Conservation (phyloP, 2,329 filamentous ascomycete species). For the Neofusicoccum ribis region DNA sequence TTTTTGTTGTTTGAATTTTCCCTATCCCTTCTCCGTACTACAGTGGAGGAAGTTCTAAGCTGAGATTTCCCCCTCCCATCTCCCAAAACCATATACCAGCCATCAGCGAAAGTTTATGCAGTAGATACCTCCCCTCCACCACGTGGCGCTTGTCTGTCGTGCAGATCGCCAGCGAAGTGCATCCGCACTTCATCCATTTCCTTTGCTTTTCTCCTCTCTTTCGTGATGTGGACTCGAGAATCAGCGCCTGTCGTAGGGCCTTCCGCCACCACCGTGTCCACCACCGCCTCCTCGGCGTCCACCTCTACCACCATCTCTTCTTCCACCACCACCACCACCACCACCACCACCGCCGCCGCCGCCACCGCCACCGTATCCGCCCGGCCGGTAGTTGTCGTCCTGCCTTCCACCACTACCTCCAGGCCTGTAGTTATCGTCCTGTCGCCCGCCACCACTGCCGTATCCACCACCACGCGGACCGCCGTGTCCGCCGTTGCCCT, state of each 20-base stretch:
- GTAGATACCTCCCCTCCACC: too few species aligned
- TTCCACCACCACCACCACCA: slow-evolving; percentile 28
- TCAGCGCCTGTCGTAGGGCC: slow-evolving; percentile 20
- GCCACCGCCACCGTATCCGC: slow-evolving; percentile 25
- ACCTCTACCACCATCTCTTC: slow-evolving; percentile 13
- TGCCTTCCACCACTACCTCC: slow-evolving; percentile 11
- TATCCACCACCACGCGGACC: not conserved
- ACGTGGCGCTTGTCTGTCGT: too few species aligned
- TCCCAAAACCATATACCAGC: too few species aligned
- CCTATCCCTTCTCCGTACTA: not conserved
- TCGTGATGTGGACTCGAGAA: too few species aligned
- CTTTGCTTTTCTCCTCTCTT: too few species aligned
- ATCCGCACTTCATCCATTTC: too few species aligned
- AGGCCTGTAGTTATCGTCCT: slow-evolving; percentile 25
- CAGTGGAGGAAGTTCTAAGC: too few species aligned
- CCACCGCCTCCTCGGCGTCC: slow-evolving; percentile 26
- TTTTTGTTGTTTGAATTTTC: not conserved
- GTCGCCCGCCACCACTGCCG: slow-evolving; percentile 23
- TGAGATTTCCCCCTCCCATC: too few species aligned
- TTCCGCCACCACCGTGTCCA: slow-evolving; percentile 26
- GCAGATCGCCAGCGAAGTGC: too few species aligned
- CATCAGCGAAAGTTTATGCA: too few species aligned
- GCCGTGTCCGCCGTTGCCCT: slow-evolving; percentile 2
- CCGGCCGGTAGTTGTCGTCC: slow-evolving; percentile 27
- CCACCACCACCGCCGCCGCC: too few species aligned